Percentiles rank a stretch among this genome's conserved stretches.
phyloP scores from a whole-genome alignment of 495 filamentous ascomycete genomes.

The Pseudoneurospora amorphoporcata region DNA sequence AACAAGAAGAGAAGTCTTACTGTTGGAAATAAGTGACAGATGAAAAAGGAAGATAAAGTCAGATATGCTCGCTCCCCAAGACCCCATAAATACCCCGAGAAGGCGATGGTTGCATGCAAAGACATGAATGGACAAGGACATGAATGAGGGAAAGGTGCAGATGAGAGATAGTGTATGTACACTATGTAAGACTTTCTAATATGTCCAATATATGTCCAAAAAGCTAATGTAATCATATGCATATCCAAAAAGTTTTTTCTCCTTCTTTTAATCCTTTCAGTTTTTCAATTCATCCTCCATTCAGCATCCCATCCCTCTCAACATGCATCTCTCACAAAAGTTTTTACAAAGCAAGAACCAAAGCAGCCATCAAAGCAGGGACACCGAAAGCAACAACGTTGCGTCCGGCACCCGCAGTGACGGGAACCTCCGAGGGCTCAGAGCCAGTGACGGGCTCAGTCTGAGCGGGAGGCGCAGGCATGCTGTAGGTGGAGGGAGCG shows the following conservation, averaged over 20 bases:
- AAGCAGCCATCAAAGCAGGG: constrained; percentile 12
- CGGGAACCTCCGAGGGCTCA: constrained; percentile 2
- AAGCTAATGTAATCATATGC: background rate
- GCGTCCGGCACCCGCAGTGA: constrained; percentile 20
- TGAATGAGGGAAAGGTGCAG: background rate
- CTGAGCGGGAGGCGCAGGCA: constrained; percentile 2
- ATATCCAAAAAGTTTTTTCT: background rate
- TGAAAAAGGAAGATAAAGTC: background rate
- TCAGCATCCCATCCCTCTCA: background rate
- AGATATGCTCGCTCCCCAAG: background rate
- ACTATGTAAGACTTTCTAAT: background rate
- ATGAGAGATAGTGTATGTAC: background rate
- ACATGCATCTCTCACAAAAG: background rate
- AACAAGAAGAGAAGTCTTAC: background rate
- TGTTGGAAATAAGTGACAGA: background rate
- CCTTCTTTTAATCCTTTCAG: background rate
- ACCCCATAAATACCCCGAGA: no score
- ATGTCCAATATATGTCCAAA: background rate
- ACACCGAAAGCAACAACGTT: constrained; percentile 15
- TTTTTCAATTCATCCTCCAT: background rate
- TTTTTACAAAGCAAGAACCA: constrained; percentile 17
- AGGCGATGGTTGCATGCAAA: no score
- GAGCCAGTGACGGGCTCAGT: background rate
- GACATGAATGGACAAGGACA: background rate
- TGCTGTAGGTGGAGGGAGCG: constrained; percentile 1